Base-by-base conservation (phyloP, 1,284 basidiomycete genomes). In the Exsudoporus floridanus region DNA sequence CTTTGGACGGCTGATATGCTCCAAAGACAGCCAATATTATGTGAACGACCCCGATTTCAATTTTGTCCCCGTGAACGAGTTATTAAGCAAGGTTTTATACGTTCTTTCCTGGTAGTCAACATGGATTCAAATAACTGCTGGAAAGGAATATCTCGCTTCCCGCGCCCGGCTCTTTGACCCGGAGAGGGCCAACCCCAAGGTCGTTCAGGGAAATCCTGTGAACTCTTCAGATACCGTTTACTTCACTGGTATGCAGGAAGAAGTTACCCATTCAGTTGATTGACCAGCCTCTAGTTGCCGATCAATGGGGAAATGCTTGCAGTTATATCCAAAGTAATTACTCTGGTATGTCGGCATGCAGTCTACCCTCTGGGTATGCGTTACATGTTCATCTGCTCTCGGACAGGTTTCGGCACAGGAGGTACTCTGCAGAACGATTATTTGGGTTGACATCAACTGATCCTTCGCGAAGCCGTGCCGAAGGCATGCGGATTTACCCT, bases 291-390 rank as follows among this genome's bases (percentile, higher is more conserved):
- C 55, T 45, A 88, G 89, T 92, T 2, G 80, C 88, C 6, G 93
- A 95, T 66, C 83, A 88, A 63, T 89, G 90, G 80, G 94, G 94
- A 5, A 97, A 98, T 69, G 90, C 92, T 2, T 96, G 93, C 71
- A 94, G 91, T 57, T 97, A 88, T 69, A 98, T 98, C 56, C 91
- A 94, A 69, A 94, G 91, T 60, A 96, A 95, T 69, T 96, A 92
- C 69, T 83, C 85, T 55, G 88, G 88, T 86, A 41, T 52, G 79
- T 59, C 10, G n/a, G 25, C 7, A 4, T 35, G 23, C 18, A 16
- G 6, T 41, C 12, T 28, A 18, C 8, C n/a, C 34, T 53, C 18
- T 34, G 6, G 33, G 7, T 38, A 16, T 41, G 23, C 6, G 19
- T 34, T 36, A 21, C 21, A 12, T 49, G 37, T 35, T 41, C 40